phyloP scores from a whole-genome alignment of 2,329 filamentous ascomycete species.

The Stenocarpella maydis region DNA sequence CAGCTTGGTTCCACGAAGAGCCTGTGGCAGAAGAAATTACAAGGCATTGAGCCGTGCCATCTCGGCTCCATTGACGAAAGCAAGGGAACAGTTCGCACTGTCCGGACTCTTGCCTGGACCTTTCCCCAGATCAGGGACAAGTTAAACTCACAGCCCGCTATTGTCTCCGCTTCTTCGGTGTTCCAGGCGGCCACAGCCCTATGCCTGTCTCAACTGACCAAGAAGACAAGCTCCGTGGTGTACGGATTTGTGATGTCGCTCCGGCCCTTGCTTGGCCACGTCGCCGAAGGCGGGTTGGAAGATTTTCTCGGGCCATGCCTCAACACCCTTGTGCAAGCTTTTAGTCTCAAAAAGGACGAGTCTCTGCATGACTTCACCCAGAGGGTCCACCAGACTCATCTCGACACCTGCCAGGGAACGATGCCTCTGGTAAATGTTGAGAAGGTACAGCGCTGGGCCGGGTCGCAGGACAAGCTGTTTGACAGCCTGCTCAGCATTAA shows the following conservation, averaged over 20 bases:
- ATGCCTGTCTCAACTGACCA: conserved; percentile 36
- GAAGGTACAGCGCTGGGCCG: conserved; percentile 39
- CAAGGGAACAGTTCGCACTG: conserved; percentile 14
- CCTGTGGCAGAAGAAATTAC: conserved; percentile 27
- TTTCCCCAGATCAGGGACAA: conserved; percentile 27
- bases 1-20: conserved; percentile 17
- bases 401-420: conserved; percentile 33
- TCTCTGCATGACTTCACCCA: conserved; percentile 29
- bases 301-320: conserved; percentile 38
- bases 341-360: conserved; percentile 31
- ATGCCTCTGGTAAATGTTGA: conserved; percentile 39
- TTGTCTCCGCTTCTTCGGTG: conserved; percentile 32
- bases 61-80: conserved; percentile 18
- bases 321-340: conserved; percentile 38
- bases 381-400: conserved; percentile 35
- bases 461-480: conserved; percentile 38
- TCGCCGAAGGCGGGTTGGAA: conserved; percentile 21
- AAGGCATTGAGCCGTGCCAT: conserved; percentile 16
- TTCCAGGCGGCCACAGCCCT: conserved; percentile 37
- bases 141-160: conserved; percentile 20
- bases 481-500: conserved; percentile 40
- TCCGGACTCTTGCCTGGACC: conserved; percentile 25
- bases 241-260: conserved; percentile 38
- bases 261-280: conserved; percentile 33
- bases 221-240: conserved; percentile 29